These are phyloP conservation scores for Saitoella complicata DNA, from an alignment of 805 yeast genomes.

Conservation along the genomic window DNA sequence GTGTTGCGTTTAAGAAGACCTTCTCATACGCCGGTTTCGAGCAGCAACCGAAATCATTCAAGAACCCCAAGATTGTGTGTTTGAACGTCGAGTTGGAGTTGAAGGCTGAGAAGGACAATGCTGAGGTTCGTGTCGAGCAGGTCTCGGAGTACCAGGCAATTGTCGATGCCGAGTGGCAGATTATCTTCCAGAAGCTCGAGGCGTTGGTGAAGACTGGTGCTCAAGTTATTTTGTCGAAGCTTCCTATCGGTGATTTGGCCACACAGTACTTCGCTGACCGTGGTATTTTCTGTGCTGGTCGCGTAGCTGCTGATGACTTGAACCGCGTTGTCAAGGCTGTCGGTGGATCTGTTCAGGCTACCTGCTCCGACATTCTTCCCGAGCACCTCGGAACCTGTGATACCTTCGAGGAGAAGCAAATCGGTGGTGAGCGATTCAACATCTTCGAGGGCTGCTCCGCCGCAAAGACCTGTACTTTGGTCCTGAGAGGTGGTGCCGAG, in stretches of 20 bases:
- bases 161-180: conserved; percentile 98
- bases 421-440: conserved; percentile 91
- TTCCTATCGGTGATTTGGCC: conserved; percentile 98
- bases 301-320: conserved; percentile 80
- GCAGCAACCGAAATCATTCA: conserved; percentile 84
- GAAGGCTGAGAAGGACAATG: conserved; percentile 97
- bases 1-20: conserved; percentile 95
- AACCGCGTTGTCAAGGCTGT: conserved; percentile 84
- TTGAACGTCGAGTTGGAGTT: conserved; percentile 88
- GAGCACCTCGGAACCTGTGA: conserved; percentile 75
- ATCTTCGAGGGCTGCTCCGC: conserved; percentile 82
- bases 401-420: conserved; percentile 78
- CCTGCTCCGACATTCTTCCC: conserved; percentile 42
- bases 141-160: conserved; percentile 88
- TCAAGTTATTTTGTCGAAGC: conserved; percentile 76
- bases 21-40: conserved; percentile 97
- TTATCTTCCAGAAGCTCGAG: conserved; percentile 71
- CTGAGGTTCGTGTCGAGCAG: conserved; percentile 90
- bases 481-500: conserved; percentile 94
- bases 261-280: conserved; percentile 97
- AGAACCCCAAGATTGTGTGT: conserved; percentile 63
- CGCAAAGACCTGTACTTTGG: conserved; percentile 83
- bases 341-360: conserved; percentile 75
- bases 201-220: conserved; percentile 77
- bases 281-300: conserved; percentile 91